Evolutionary conservation across 345 rosid species (phyloP), one percentile per base, ranked within the genome.

Genomic region (Euphorbia tirucalli): DNA sequence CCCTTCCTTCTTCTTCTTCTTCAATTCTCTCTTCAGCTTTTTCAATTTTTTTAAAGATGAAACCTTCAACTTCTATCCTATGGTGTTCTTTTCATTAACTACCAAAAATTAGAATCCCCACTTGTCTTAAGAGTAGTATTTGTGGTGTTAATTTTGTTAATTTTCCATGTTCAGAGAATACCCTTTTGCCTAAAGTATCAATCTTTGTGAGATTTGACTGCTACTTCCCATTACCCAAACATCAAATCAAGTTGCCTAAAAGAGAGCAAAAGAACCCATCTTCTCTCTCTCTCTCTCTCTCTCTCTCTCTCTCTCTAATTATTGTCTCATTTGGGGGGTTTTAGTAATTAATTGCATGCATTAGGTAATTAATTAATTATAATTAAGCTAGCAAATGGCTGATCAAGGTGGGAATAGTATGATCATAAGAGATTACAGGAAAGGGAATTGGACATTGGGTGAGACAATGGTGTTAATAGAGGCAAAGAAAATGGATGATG

Each of bases 401-500:
- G 88, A 88, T 73, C 89, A 85, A 67, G 81, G 87, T 58, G 85
- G 85, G 19, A 79, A 69, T n/a, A n/a, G n/a, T 58, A 50, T 72
- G 70, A 54, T 73, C 57, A 82, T 76, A 80, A 93, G 97, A 78
- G 97, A 91, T 27, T 91, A 93, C 78, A 86, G 90, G 72, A 93
- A 93, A 80, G 97, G 92, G 4, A 93, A 93, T 74, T 93, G 98
- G 96, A 89, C 96, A 1, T 21, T 91, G 27, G 70, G 65, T 54
- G 98, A 93, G 75, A 93, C 98, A 1, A 88, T 91, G 96, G 79
- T 86, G 1, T 78, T 93, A 69, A 90, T 93, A 31, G 95, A 89
- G 61, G 98, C 98, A 30, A 93, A 93, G 71, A 87, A 79, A 81
- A 88, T 87, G 97, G 97, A 93, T 43, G 93, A 89, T 18, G 96